These are phyloP conservation scores for Flaveria linearis DNA, from an alignment of 129 eudicot species.

Conservation along the genomic window DNA sequence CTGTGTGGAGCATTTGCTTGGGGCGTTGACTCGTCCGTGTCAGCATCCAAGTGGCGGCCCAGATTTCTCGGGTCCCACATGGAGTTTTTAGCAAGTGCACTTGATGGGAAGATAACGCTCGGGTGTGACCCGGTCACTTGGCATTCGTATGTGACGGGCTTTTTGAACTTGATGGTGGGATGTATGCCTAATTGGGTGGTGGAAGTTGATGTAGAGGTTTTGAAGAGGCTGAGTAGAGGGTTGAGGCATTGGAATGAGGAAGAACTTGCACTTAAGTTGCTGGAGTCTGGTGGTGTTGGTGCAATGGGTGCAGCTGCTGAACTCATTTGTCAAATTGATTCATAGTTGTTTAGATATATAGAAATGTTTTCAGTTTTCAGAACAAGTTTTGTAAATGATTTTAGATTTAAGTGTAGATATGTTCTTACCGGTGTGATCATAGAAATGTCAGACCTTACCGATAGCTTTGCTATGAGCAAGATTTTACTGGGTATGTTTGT, in stretches of 20 bases:
- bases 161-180: slow-evolving; percentile 67
- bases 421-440: slow-evolving; percentile 9
- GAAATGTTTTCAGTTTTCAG: not conserved
- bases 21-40: slow-evolving; percentile 68
- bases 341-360: slow-evolving; percentile 1
- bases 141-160: slow-evolving; percentile 80
- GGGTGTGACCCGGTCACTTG: slow-evolving; percentile 89
- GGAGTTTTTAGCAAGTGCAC: slow-evolving; percentile 75
- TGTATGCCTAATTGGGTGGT: slow-evolving; percentile 73
- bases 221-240: slow-evolving; percentile 75
- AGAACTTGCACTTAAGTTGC: slow-evolving; percentile 73
- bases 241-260: slow-evolving; percentile 82
- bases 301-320: slow-evolving; percentile 93
- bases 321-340: slow-evolving; percentile 47
- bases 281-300: slow-evolving; percentile 72
- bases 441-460: not conserved
- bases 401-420: slow-evolving; percentile 40
- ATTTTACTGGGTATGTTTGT: too few relatives aligned
- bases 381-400: slow-evolving; percentile 40
- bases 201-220: slow-evolving; percentile 64
- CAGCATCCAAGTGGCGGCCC: slow-evolving; percentile 62
- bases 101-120: slow-evolving; percentile 86
- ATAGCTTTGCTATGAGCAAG: too few relatives aligned
- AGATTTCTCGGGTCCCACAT: slow-evolving; percentile 64
- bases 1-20: slow-evolving; percentile 79